These are phyloP conservation scores for Phytophthora melonis DNA, from an alignment of 352 stramenopile genomes.

Conservation along the genomic window DNA sequence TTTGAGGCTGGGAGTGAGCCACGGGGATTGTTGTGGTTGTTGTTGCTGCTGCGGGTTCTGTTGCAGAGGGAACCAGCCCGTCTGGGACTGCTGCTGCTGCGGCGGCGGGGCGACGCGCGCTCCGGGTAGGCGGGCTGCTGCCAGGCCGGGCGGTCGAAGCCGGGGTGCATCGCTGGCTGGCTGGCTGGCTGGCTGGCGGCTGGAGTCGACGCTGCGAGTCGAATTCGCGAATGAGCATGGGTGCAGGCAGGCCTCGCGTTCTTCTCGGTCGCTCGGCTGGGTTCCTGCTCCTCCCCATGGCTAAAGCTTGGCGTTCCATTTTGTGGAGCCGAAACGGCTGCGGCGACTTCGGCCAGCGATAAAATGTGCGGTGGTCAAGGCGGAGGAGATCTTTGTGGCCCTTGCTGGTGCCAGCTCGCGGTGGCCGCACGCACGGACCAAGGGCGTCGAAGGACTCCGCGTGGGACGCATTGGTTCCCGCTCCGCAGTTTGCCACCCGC, in stretches of 20 bases:
- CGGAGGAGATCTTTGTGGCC: constrained; percentile 19
- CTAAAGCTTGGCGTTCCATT: constrained; percentile 32
- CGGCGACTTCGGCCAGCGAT: not conserved
- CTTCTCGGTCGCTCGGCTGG: constrained; percentile 17
- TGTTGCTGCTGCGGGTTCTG: constrained; percentile 39
- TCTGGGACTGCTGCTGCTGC: constrained; percentile 39
- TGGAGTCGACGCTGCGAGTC: not conserved
- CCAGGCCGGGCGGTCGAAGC: constrained; percentile 18
- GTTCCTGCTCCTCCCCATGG: constrained; percentile 24
- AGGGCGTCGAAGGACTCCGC: not conserved
- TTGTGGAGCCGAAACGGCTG: constrained; percentile 35
- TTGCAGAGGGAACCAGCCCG: constrained; percentile 63
- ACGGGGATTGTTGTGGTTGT: not conserved
- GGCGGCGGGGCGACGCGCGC: constrained; percentile 25
- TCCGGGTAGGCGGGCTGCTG: constrained; percentile 16
- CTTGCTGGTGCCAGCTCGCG: constrained; percentile 8
- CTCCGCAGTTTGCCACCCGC: not conserved
- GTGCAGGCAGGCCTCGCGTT: constrained; percentile 9
- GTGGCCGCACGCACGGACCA: not conserved
- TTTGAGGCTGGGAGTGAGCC: constrained; percentile 9
- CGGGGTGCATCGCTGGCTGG: constrained; percentile 16
- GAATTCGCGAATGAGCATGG: constrained; percentile 40
- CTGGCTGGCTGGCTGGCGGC: not conserved
- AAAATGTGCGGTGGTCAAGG: constrained; percentile 19
- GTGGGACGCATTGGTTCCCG: constrained; percentile 18